Conservation (phyloP, 352 stramenopile genomes). For the Phytophthora citricola region DNA sequence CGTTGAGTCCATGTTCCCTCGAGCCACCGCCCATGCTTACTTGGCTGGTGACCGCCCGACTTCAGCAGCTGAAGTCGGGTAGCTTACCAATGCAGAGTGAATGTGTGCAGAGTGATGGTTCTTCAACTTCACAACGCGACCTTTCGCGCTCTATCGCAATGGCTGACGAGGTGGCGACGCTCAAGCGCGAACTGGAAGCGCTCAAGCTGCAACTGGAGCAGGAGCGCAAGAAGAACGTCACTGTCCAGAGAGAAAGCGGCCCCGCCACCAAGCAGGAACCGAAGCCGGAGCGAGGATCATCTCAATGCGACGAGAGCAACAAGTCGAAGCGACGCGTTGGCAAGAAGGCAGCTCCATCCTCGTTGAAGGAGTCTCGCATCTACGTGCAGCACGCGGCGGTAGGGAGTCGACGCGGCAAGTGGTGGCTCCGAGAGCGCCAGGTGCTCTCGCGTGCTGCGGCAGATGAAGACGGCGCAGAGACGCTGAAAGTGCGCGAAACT, state of each 20-base stretch:
- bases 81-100: too few relatives aligned
- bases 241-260: not conserved
- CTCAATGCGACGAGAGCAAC: conserved; percentile 9
- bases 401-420: conserved; percentile 63
- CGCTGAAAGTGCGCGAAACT: conserved; percentile 67
- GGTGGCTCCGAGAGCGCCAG: conserved; percentile 69
- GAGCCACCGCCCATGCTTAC: too few relatives aligned
- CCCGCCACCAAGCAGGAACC: conserved; percentile 1
- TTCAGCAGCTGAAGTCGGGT: too few relatives aligned
- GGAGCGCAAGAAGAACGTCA: conserved; percentile 44
- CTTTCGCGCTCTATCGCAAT: conserved; percentile 19
- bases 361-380: conserved; percentile 9
- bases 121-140: conserved; percentile 44
- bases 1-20: too few relatives aligned
- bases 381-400: conserved; percentile 50
- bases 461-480: conserved; percentile 33
- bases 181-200: conserved; percentile 61
- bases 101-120: conserved; percentile 47
- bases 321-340: conserved; percentile 4
- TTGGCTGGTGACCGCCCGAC: too few relatives aligned
- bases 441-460: conserved; percentile 53
- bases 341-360: conserved; percentile 7
- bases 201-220: conserved; percentile 59
- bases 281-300: conserved; percentile 9
- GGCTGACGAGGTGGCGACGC: conserved; percentile 55